Base-by-base conservation (phyloP, 2,329 filamentous ascomycete genomes). In the Ascochyta fabae region DNA sequence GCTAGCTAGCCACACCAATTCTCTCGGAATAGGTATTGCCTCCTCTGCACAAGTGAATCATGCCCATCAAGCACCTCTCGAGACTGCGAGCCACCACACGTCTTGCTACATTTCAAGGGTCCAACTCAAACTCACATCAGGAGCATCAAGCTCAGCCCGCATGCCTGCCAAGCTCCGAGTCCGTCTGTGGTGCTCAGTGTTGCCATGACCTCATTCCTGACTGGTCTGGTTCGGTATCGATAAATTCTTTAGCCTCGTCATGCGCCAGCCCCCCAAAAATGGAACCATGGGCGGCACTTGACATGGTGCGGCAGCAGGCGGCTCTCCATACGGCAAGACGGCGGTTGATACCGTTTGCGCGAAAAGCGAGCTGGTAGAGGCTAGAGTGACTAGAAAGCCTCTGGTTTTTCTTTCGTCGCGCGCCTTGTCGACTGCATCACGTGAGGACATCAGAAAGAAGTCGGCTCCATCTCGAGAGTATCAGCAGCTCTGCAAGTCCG, bases 121-220 rank as follows among this genome's bases (percentile, higher is more conserved):
- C 40, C n/a, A 29, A 27, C n/a, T 9, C 34, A 27, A 22, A 24
- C 52, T 35, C 46, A 41, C 34, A 19, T 13, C 39, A 54, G 33
- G 33, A 54, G 19, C 36, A 44, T 46, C 46, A 49, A 55, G 52
- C 52, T 46, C 27, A 46, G 7, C 31, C 23, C 49, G 35, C 52
- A 55, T 49, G 26, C 19, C 52, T 49, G 46, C 52, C 52, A 55
- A 49, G 40, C 40, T 35, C 46, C 19, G 26, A 9, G 7, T 27
- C 6, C 4, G 16, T 24, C 13, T 40, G 38, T 31, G 33, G 26
- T 22, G 48, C 36, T 10, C 16, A 12, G 26, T 39, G 8, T 5
- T 39, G 48, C 41, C 41, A 51, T 51, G 40, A 45, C 41, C 41
- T 51, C 48, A 51, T 45, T 51, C 48, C 41, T 23, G 48, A 41